Base-by-base conservation (phyloP, 768 basidiomycete species). In the Amanita subjunquillea region DNA sequence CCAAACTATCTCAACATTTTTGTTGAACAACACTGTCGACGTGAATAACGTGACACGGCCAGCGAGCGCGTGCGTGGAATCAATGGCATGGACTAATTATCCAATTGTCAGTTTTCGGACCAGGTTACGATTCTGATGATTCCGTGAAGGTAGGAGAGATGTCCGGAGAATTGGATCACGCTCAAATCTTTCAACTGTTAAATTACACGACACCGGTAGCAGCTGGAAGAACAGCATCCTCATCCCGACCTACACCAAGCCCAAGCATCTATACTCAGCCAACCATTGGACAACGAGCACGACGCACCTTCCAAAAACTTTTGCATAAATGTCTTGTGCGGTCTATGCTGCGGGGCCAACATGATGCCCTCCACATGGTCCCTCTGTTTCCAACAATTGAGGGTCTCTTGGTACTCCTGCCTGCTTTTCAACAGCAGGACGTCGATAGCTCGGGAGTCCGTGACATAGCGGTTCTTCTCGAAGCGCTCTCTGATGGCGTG, bases 311-410 rank as follows among this genome's bases (percentile, higher is more conserved):
- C 85, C 50, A 82, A 85, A 60, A 92, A 92, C 72, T 82, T 87
- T 68, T 91, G 79, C 75, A 92, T 69, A 64, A 92, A 91, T 20
- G 83, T 78, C 54, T 76, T 73, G 50, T 75, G 69, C 0, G 73
- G 68, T 51, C 63, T 57, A 29, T 68, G 65, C 56, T 69, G 67
- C 6, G 72, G 69, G 55, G 76, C 65, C 54, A 90, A 66, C 47
- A 91, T 64, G 32, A 87, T 77, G 2, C 87, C 88, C 66, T 83
- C 67, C 29, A 92, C 71, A 62, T 92, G 89, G 55, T 90, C 86
- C 40, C 74, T 77, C 72, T 89, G 87, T 63, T 93, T 93, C 93
- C 93, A 97, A 60, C 78, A 80, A 64, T 97, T 97, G 75, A 96
- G 74, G 49, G 86, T 85, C 75, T 97, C 95, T 74, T 98, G 95